Evolutionary conservation across 2,329 filamentous ascomycete species (phyloP), one percentile per base, ranked within the genome.

Genomic region (Neofusicoccum ribis): DNA sequence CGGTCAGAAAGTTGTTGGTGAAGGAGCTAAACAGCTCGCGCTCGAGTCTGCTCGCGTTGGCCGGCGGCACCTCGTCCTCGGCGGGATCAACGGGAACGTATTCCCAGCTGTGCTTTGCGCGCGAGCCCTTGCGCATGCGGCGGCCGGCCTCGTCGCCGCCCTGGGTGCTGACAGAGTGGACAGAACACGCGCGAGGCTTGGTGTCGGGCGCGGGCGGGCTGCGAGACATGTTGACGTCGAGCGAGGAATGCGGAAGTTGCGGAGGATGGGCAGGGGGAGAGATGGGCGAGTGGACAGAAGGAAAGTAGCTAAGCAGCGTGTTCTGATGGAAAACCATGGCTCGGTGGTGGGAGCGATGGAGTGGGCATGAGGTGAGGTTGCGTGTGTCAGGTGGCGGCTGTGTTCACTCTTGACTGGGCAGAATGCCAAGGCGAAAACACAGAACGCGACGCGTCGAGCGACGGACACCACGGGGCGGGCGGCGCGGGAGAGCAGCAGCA

Each of bases 361-460:
- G 17, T 5, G 41, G 39, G 50, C 50, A 46, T 47, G 61, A 56
- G 51, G 61, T 56, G 61, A 64, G 51, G 61, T 64, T 54, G 61
- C 39, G 60, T 37, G 61, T 64, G 61, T 64, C 61, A 64, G 61
- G 61, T 64, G 61, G 61, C 61, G 61, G 60, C 60, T 63, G 61
- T 46, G 61, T 63, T 54, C 49, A 54, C 50, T 56, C 41, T 37
- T 37, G n/a, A 27, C 39, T 58, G 54, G 51, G 49, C 27, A 37
- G 50, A 47, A 47, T 56, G 61, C 61, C 61, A 64, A 64, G 61
- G 37, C 61, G 61, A 54, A 52, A 47, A 56, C 50, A 63, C 36
- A 51, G 36, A 23, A 47, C 61, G 61, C 61, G 61, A 56, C 61
- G 61, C 61, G 61, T 64, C 61, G 31, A 39, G n/a, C 5, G 20